Evolutionary conservation across 139 green algal species (phyloP), one percentile per base, ranked within the genome.

Genomic region (Asterochloris erici): DNA sequence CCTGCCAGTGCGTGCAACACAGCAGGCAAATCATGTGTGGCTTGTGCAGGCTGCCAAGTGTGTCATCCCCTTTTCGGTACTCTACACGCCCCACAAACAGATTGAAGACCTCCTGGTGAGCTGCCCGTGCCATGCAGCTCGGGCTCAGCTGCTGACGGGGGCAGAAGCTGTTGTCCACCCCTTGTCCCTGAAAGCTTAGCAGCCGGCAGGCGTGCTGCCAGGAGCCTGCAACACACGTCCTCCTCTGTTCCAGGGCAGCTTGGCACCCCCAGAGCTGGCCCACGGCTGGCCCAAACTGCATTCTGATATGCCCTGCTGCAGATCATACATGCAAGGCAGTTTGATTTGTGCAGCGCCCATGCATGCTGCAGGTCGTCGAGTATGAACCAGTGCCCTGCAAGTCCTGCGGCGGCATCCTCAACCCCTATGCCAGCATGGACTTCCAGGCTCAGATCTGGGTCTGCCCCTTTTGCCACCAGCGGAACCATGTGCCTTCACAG

Each of bases 351-450:
- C 1, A 9, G 21, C 66, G 17, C 21, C 66, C 17, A 71, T 71
- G 66, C 19, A n/a, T 21, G 69, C 11, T 81, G 74, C 91, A 98
- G 94, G 92, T 96, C 60, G 85, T 98, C 23, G 90, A 94, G 4
- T 99, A 99, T 85, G 94, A 98, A 84, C 96, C 97, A 10, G 89
- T 99, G 71, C 90, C 89, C 14, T 99, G 97, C 94, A 98, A 98
- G 82, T 87, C 88, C 68, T 99, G 97, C 89, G 89, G 90, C 1
- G 90, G 88, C 9, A 88, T 98, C 15, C 94, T 99, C 29, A 99
- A 99, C 90, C 95, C 96, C 0, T 98, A 96, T 83, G 93, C 94
- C 0, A 84, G 82, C 0, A 91, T 98, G 11, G 97, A 99, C 89
- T 99, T 96, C 86, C 89, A 84, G 60, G 63, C 74, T 11, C 96